These are phyloP conservation scores for Melampsora americana DNA, from an alignment of 1,284 basidiomycete species.

Conservation along the genomic window DNA sequence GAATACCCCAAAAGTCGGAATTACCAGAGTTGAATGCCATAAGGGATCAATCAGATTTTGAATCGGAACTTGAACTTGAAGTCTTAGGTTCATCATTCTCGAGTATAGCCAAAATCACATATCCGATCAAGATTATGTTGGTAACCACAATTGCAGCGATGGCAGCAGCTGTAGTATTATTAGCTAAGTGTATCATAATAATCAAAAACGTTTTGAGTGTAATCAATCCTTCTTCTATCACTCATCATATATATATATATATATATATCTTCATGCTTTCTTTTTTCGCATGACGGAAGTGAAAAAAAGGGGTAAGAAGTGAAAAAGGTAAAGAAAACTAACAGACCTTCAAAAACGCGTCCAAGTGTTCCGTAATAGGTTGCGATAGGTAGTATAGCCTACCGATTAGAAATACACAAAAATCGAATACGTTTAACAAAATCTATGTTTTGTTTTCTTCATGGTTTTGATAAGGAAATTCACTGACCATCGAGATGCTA, in stretches of 20 bases:
- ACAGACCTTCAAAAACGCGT: conserved; percentile 31
- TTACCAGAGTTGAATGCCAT: too few species aligned
- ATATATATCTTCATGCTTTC: too few species aligned
- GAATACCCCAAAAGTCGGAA: too few species aligned
- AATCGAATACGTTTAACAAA: background rate
- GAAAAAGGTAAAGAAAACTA: background rate
- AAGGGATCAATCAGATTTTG: background rate
- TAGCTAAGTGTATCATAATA: conserved; percentile 12
- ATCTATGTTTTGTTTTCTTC: background rate
- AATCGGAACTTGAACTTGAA: background rate
- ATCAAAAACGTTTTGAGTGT: background rate
- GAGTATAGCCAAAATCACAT: conserved; percentile 23
- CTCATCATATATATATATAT: background rate
- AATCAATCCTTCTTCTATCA: background rate
- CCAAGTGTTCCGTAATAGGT: conserved; percentile 37
- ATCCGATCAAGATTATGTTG: conserved; percentile 39
- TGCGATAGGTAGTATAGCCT: conserved; percentile 33
- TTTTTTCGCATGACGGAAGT: background rate
- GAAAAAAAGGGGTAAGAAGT: background rate
- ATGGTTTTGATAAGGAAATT: background rate
- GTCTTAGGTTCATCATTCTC: conserved; percentile 15
- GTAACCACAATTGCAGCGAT: conserved; percentile 41
- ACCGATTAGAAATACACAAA: background rate
- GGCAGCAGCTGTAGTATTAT: conserved; percentile 32
- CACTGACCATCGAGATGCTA: conserved; percentile 31